Conservation (phyloP, 2,329 filamentous ascomycete species). For the Arthrinium phaeospermum region DNA sequence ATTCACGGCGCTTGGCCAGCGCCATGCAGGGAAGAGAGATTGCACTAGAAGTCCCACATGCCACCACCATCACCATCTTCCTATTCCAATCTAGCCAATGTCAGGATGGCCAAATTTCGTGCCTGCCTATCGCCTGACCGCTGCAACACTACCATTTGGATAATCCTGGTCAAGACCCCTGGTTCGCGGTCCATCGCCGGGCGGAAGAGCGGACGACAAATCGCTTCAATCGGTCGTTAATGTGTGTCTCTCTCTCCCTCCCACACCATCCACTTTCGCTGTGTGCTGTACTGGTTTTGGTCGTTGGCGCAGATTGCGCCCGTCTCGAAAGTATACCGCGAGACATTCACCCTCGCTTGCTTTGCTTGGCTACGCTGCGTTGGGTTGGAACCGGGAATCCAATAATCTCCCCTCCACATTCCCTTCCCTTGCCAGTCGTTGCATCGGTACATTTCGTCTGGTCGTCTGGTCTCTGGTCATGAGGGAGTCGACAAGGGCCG, state of each 20-base stretch:
- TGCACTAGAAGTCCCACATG: constrained; percentile 3
- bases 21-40: constrained; percentile 13
- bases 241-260: constrained; percentile 2
- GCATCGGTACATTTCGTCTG: too few species aligned
- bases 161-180: neutral
- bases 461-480: neutral
- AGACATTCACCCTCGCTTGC: constrained; percentile 12
- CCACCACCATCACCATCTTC: constrained; percentile 5
- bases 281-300: constrained; percentile 11
- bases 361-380: constrained; percentile 17
- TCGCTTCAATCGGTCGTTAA: neutral
- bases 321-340: constrained; percentile 6
- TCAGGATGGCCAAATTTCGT: neutral
- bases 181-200: neutral
- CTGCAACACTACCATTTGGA: neutral
- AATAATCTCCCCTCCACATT: constrained; percentile 25
- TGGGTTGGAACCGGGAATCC: constrained; percentile 11
- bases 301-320: constrained; percentile 1
- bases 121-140: constrained; percentile 15
- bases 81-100: neutral
- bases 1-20: constrained; percentile 6
- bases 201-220: neutral
- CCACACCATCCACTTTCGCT: constrained; percentile 14
- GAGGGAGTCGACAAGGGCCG: constrained; percentile 19
- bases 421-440: constrained; percentile 19